A percentile compares a stretch with the other conserved stretches of the same genome.
Conservation (phyloP, 73 alveolate genomes). For the Paramecium primaurelia region DNA sequence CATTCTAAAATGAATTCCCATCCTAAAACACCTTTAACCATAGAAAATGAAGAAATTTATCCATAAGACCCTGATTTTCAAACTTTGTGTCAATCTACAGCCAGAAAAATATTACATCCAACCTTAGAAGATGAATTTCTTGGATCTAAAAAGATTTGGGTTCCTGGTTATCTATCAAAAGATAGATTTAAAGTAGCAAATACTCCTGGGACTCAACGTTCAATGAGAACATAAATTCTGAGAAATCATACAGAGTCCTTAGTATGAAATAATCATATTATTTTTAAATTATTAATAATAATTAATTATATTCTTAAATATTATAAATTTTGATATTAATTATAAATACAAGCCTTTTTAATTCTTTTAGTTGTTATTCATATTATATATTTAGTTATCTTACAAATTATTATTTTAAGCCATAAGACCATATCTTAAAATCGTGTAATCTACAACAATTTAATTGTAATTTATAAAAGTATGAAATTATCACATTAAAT, state of each 20-base stretch:
- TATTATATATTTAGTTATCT: too few species aligned
- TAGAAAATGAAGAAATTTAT: background rate
- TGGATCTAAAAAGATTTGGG: constrained; percentile 32
- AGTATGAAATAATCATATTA: background rate
- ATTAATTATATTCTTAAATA: too few species aligned
- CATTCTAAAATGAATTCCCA: background rate
- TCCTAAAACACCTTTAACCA: background rate
- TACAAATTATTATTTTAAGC: too few species aligned
- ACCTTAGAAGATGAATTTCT: constrained; percentile 15
- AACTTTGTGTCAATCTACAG: background rate
- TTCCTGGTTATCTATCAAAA: background rate
- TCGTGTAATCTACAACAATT: too few species aligned
- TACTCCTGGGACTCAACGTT: background rate
- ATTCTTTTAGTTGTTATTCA: too few species aligned
- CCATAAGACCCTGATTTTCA: background rate
- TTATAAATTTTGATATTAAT: too few species aligned
- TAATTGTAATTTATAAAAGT: too few species aligned
- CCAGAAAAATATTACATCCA: constrained; percentile 45
- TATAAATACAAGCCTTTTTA: too few species aligned
- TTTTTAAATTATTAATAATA: too few species aligned
- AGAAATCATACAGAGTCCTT: background rate
- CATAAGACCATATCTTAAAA: too few species aligned
- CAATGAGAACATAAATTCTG: background rate
- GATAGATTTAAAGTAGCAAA: background rate
- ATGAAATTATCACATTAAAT: too few species aligned